A percentile compares a stretch with the other conserved stretches of the same genome.
Conservation (phyloP, 371 early-diverging fungal genomes). For the Mycotypha africana region DNA sequence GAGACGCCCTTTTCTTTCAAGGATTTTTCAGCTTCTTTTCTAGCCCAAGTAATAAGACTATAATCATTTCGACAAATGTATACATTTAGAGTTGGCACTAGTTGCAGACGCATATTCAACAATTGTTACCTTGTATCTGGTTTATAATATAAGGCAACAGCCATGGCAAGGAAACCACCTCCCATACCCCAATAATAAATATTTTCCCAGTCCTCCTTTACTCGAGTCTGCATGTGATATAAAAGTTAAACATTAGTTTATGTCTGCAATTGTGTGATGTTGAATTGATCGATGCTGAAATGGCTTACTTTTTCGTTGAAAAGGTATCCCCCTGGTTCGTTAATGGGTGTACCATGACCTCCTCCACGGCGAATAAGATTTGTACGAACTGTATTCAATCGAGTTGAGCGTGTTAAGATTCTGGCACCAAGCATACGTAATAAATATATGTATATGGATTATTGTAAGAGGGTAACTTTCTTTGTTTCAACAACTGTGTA, state of each 20-base stretch:
- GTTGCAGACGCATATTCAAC: too few relatives aligned
- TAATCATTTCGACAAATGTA: too few relatives aligned
- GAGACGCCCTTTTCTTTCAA: conserved; percentile 47
- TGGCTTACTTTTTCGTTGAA: conserved; percentile 69
- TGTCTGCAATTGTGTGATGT: too few relatives aligned
- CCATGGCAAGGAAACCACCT: conserved; percentile 48
- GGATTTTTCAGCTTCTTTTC: conserved; percentile 46
- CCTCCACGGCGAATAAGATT: conserved; percentile 47
- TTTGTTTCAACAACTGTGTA: too few relatives aligned
- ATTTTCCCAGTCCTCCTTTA: conserved; percentile 69
- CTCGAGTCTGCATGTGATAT: conserved; percentile 49
- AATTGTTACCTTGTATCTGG: conserved; percentile 59
- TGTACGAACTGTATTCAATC: conserved; percentile 38
- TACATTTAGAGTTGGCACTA: too few relatives aligned
- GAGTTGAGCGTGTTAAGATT: conserved; percentile 43
- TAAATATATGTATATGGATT: too few relatives aligned
- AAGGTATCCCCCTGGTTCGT: conserved; percentile 62
- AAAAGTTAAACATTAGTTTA: background rate
- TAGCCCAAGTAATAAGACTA: conserved; percentile 47
- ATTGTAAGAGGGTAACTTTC: too few relatives aligned
- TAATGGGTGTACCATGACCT: conserved; percentile 48
- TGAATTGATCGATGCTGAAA: too few relatives aligned
- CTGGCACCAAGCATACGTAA: conserved; percentile 34
- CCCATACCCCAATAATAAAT: conserved; percentile 57
- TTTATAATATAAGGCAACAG: conserved; percentile 56